A percentile compares a stretch with the other conserved stretches of the same genome.
phyloP scores from a whole-genome alignment of 305 asterid genomes.

The Solanum hybrid region DNA sequence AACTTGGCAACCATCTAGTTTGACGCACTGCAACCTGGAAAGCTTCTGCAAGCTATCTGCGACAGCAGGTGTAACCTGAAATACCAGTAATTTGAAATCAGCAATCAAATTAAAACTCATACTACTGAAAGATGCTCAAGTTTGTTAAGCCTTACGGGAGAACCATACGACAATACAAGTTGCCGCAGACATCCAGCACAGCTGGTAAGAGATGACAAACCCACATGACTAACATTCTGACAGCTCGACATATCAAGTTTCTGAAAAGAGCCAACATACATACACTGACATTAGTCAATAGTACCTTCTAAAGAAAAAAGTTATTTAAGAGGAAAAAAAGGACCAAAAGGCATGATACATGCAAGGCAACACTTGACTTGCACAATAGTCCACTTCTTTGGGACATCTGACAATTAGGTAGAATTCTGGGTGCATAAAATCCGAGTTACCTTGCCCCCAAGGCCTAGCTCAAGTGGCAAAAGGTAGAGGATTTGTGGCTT shows the following conservation, averaged over 20 bases:
- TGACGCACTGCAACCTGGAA: slow-evolving; percentile 54
- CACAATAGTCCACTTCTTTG: neutral
- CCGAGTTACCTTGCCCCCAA: neutral
- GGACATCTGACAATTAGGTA: neutral
- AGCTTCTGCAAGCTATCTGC: slow-evolving; percentile 75
- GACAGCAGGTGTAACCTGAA: slow-evolving; percentile 79
- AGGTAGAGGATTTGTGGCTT: too few relatives aligned
- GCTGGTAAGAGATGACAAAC: slow-evolving; percentile 65
- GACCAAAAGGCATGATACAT: neutral
- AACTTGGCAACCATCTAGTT: slow-evolving; percentile 78
- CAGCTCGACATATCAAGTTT: slow-evolving; percentile 83
- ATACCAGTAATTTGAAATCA: slow-evolving; percentile 2
- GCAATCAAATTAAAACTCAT: neutral
- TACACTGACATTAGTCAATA: neutral
- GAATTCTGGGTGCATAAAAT: neutral
- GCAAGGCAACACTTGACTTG: neutral
- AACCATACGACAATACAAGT: slow-evolving; percentile 59
- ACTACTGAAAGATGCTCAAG: neutral
- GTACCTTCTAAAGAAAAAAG: neutral
- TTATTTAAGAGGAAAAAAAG: neutral
- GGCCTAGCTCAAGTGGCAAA: too few relatives aligned
- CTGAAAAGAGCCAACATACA: slow-evolving; percentile 25
- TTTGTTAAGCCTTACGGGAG: slow-evolving; percentile 48
- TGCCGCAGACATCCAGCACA: slow-evolving; percentile 51
- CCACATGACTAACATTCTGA: slow-evolving; percentile 64